These are phyloP conservation scores for Alternaria longipes DNA, from an alignment of 2,329 filamentous ascomycete species.

Conservation along the genomic window DNA sequence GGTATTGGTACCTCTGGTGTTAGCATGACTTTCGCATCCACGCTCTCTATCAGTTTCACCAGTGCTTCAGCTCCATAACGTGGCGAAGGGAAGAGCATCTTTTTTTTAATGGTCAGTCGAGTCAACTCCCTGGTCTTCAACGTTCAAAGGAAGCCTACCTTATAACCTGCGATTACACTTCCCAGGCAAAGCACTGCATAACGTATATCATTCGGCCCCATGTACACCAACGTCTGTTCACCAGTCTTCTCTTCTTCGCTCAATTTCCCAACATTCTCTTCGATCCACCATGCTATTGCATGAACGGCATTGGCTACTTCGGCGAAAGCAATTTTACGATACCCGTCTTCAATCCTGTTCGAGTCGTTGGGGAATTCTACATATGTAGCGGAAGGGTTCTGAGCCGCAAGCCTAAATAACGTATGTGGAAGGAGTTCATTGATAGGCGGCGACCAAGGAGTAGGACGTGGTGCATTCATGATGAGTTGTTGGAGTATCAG, in stretches of 20 bases:
- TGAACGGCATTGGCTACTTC: slow-evolving; percentile 39
- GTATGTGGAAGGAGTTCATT: slow-evolving; percentile 18
- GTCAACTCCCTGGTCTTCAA: background rate
- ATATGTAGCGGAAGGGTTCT: slow-evolving; percentile 6
- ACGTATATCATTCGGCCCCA: slow-evolving; percentile 49
- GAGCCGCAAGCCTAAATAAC: slow-evolving; percentile 16
- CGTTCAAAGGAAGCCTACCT: slow-evolving; percentile 21
- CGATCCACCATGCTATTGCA: slow-evolving; percentile 38
- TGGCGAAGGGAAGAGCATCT: slow-evolving; percentile 34
- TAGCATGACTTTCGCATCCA: slow-evolving; percentile 29
- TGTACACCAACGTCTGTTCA: slow-evolving; percentile 40
- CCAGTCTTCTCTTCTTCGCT: slow-evolving; percentile 15
- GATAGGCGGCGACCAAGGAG: slow-evolving; percentile 9
- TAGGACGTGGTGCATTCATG: slow-evolving; percentile 5
- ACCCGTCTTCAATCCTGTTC: slow-evolving; percentile 29
- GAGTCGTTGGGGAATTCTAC: slow-evolving; percentile 15
- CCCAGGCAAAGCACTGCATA: slow-evolving; percentile 50
- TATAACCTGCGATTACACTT: slow-evolving; percentile 54
- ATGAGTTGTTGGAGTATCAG: background rate
- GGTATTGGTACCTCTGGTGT: slow-evolving; percentile 21
- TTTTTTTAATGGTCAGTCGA: background rate
- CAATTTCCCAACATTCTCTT: slow-evolving; percentile 37
- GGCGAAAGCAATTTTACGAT: slow-evolving; percentile 38
- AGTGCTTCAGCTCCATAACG: slow-evolving; percentile 32
- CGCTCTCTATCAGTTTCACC: slow-evolving; percentile 28